phyloP scores from a whole-genome alignment of 2,329 filamentous ascomycete genomes.

The Colletotrichum destructivum region DNA sequence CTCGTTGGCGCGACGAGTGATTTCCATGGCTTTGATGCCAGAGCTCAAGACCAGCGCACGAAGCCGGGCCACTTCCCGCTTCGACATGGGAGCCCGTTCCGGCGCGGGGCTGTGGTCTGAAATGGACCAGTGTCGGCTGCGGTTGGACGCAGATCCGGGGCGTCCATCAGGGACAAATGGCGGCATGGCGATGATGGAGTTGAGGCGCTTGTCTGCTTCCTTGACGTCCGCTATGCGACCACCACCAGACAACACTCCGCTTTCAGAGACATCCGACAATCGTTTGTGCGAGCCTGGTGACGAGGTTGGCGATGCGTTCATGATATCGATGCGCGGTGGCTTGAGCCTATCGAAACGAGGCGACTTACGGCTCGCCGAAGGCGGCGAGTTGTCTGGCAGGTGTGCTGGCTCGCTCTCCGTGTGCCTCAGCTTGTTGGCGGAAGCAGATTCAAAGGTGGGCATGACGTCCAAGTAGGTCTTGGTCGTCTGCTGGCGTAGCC shows the following conservation, averaged over 20 bases:
- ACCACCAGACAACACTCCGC: slow-evolving; percentile 53
- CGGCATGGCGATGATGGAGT: slow-evolving; percentile 51
- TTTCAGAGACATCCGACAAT: slow-evolving; percentile 57
- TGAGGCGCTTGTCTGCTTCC: slow-evolving; percentile 54
- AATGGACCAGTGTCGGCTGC: slow-evolving; percentile 66
- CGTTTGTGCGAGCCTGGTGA: slow-evolving; percentile 50
- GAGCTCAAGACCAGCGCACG: slow-evolving; percentile 83
- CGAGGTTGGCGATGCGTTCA: slow-evolving; percentile 57
- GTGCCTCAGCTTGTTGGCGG: slow-evolving; percentile 39
- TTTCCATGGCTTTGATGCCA: slow-evolving; percentile 91
- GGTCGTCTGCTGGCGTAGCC: slow-evolving; percentile 50
- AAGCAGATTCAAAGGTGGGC: slow-evolving; percentile 63
- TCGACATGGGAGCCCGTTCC: slow-evolving; percentile 65
- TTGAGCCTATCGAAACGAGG: slow-evolving; percentile 64
- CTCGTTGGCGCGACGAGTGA: slow-evolving; percentile 75
- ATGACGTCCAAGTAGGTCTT: slow-evolving; percentile 68
- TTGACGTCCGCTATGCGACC: slow-evolving; percentile 50
- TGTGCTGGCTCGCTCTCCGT: slow-evolving; percentile 23
- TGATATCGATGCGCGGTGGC: slow-evolving; percentile 64
- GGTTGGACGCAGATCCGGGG: slow-evolving; percentile 43
- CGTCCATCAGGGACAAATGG: slow-evolving; percentile 43
- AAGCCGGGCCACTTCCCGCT: slow-evolving; percentile 85
- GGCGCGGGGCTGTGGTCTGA: slow-evolving; percentile 58
- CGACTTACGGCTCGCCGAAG: slow-evolving; percentile 57
- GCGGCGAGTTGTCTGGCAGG: slow-evolving; percentile 8